Base-by-base conservation (phyloP, 352 stramenopile genomes). In the Plasmopara viticola region DNA sequence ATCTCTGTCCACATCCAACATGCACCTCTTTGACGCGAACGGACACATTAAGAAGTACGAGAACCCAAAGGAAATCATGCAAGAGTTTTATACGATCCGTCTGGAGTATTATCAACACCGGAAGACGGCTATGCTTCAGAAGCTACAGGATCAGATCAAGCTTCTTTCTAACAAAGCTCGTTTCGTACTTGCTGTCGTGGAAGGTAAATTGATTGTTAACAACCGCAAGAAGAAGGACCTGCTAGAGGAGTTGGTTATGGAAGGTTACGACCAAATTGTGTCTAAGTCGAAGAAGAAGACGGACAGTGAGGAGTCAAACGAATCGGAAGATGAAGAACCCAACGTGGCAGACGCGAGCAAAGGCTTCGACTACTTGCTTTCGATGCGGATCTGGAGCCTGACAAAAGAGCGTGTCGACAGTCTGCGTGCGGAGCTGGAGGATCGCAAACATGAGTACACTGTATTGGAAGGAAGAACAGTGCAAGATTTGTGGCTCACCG, bases 331-430 rank as follows among this genome's bases (percentile, higher is more conserved):
- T 3, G 64, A 74, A 13, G 77, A 86, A 5, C 55, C 45, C 5
- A 71, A 67, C 34, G 45, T 51, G 17, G 53, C 59, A 0, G 60
- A 78, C 48, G 66, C 62, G 6, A 61, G 56, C 44, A 68, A 63
- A 51, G 86, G 90, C 42, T 99, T 96, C 57, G 88, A 98, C 52
- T 99, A 99, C 56, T 62, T 98, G 29, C 60, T 98, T 30, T 97
- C 86, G 42, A 97, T 98, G 90, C 93, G 95, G 45, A 74, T 98
- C 37, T 91, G 84, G 53, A 97, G 84, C 35, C 64, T 98, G 48
- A 98, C 94, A 14, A 87, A 84, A 49, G 96, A 99, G 56, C 83
- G 88, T 25, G 96, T 98, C 4, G 78, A 97, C 38, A 85, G 79
- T 8, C 71, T 98, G 7, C 82, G 86, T 37, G 74, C 84, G 13